Conservation (phyloP, 176 grass and related monocot genomes). For the Saccharum officinarum region DNA sequence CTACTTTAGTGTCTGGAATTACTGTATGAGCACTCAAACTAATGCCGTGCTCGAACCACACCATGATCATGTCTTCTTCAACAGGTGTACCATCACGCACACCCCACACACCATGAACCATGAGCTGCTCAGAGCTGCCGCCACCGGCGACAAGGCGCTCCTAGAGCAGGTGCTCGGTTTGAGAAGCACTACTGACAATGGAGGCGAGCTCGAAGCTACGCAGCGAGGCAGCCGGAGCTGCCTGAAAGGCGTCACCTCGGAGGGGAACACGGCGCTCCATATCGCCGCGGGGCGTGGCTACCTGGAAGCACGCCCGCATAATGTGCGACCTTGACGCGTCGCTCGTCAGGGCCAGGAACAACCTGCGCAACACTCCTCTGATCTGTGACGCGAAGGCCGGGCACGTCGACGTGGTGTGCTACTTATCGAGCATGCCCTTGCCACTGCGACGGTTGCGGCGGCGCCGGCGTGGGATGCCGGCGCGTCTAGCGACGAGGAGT, state of each 20-base stretch:
- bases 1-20: background rate
- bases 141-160: constrained; percentile 16
- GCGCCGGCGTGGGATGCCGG: background rate
- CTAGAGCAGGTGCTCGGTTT: constrained; percentile 1
- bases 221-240: background rate
- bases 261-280: constrained; percentile 39
- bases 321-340: constrained; percentile 15
- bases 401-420: constrained; percentile 12
- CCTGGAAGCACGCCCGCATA: constrained; percentile 8
- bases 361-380: constrained; percentile 32
- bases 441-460: background rate
- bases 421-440: background rate
- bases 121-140: constrained; percentile 12
- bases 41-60: constrained; percentile 30
- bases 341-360: constrained; percentile 22
- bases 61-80: constrained; percentile 19
- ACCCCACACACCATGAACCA: constrained; percentile 34
- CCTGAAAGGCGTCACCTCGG: constrained; percentile 34
- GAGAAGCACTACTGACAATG: background rate
- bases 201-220: no score
- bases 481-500: background rate
- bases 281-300: constrained; percentile 14
- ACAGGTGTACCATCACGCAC: constrained; percentile 21
- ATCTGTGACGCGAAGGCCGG: constrained; percentile 37
- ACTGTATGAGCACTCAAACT: background rate